A percentile compares a stretch with the other conserved stretches of the same genome.
Evolutionary conservation across 768 basidiomycete species (phyloP).

Genomic region (Goffeauzyma gilvescens): DNA sequence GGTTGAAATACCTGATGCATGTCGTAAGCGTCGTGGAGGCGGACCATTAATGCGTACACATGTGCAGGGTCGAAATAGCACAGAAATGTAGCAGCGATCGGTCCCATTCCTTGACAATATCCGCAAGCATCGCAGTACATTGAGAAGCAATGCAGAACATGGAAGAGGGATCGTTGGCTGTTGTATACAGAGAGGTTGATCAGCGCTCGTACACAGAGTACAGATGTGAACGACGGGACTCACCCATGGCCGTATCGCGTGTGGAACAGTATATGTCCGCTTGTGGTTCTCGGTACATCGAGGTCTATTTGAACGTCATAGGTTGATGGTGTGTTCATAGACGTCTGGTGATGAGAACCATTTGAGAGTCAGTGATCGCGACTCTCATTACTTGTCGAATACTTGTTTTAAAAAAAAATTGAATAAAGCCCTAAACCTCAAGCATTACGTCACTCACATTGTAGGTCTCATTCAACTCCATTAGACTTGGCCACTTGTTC

Average conservation of each 20-base stretch:
- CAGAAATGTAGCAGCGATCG: slow-evolving; percentile 80
- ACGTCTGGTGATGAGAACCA: slow-evolving; percentile 36
- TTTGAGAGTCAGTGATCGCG: neutral
- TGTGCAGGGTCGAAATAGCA: slow-evolving; percentile 84
- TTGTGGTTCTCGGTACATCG: slow-evolving; percentile 90
- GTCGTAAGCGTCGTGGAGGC: slow-evolving; percentile 70
- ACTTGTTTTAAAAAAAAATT: neutral
- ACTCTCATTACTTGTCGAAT: neutral
- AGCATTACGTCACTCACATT: slow-evolving; percentile 13
- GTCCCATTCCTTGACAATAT: slow-evolving; percentile 98
- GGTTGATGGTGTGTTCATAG: slow-evolving; percentile 57
- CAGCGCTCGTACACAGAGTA: no score
- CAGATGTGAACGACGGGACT: slow-evolving; percentile 30
- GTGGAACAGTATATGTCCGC: slow-evolving; percentile 79
- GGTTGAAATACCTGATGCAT: slow-evolving; percentile 79
- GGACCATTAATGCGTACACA: slow-evolving; percentile 63
- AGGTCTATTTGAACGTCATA: slow-evolving; percentile 96
- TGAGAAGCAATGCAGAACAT: slow-evolving; percentile 81
- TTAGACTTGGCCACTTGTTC: slow-evolving; percentile 21
- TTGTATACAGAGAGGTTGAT: no score
- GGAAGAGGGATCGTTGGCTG: slow-evolving; percentile 86
- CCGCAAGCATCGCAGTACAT: slow-evolving; percentile 68
- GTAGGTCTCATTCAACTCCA: slow-evolving; percentile 31
- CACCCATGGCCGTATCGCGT: slow-evolving; percentile 92
- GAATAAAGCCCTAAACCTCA: neutral